Conservation (phyloP, 371 early-diverging fungal genomes). For the Smittium mucronatum region DNA sequence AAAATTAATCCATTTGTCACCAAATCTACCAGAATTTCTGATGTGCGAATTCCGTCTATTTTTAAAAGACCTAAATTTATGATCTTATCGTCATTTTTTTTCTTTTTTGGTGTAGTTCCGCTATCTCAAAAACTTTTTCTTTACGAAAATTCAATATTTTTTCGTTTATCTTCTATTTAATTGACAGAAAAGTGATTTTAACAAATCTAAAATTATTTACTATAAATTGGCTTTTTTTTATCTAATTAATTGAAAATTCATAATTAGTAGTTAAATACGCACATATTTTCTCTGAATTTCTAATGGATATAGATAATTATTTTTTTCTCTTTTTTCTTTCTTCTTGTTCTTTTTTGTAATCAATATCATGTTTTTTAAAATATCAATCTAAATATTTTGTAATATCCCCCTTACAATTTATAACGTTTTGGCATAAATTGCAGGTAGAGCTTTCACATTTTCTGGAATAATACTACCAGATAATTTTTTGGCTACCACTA, state of each 20-base stretch:
- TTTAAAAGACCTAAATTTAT: neutral
- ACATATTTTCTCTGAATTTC: too few species aligned
- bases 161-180: neutral
- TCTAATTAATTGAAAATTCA: neutral
- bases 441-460: too few species aligned
- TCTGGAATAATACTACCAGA: too few species aligned
- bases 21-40: neutral
- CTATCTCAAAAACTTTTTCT: neutral
- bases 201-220: neutral
- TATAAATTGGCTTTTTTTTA: neutral
- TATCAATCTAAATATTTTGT: too few species aligned
- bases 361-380: too few species aligned
- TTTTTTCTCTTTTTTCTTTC: too few species aligned
- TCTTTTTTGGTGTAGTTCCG: neutral
- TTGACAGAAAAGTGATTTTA: neutral
- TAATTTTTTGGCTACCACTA: too few species aligned
- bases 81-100: neutral
- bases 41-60: neutral
- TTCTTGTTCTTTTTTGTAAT: too few species aligned
- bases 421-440: too few species aligned
- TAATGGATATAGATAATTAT: too few species aligned
- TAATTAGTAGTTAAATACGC: neutral
- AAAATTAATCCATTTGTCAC: neutral
- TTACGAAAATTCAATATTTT: neutral
- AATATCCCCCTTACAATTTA: too few species aligned